These are phyloP conservation scores for Candida ulmi DNA, from an alignment of 805 yeast genomes.

Conservation along the genomic window DNA sequence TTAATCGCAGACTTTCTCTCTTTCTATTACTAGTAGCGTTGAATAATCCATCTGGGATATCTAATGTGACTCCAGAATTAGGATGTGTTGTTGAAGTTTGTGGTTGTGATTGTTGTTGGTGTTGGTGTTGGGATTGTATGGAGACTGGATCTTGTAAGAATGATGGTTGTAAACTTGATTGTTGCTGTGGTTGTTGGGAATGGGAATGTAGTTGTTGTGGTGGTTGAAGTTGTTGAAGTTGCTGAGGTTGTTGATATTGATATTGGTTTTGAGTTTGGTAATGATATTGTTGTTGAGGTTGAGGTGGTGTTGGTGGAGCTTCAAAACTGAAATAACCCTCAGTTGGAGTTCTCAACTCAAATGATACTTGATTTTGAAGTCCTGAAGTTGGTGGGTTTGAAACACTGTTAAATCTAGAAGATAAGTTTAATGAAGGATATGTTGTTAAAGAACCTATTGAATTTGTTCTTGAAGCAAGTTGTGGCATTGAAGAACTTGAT, in stretches of 20 bases:
- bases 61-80: constrained; percentile 5
- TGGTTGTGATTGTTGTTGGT: too few species aligned
- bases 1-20: constrained; percentile 45
- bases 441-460: constrained; percentile 13
- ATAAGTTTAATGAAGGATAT: constrained; percentile 17
- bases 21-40: constrained; percentile 47
- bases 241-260: too few species aligned
- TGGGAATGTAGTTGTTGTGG: too few species aligned
- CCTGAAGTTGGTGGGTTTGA: neutral
- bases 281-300: constrained; percentile 3
- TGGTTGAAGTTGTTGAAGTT: neutral
- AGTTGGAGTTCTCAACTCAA: constrained; percentile 16
- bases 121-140: too few species aligned
- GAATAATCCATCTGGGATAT: constrained; percentile 21
- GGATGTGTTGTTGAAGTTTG: constrained; percentile 4
- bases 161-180: constrained; percentile 14
- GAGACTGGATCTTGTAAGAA: constrained; percentile 12
- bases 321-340: constrained; percentile 23
- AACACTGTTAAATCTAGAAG: constrained; percentile 12
- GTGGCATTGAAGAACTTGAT: constrained; percentile 1
- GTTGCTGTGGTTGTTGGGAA: constrained; percentile 1
- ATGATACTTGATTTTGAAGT: constrained; percentile 6
- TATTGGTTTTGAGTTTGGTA: neutral
- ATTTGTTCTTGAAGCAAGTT: constrained; percentile 12
- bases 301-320: constrained; percentile 11